Conservation (phyloP, 2,329 filamentous ascomycete species). For the Diaporthe citriasiana region DNA sequence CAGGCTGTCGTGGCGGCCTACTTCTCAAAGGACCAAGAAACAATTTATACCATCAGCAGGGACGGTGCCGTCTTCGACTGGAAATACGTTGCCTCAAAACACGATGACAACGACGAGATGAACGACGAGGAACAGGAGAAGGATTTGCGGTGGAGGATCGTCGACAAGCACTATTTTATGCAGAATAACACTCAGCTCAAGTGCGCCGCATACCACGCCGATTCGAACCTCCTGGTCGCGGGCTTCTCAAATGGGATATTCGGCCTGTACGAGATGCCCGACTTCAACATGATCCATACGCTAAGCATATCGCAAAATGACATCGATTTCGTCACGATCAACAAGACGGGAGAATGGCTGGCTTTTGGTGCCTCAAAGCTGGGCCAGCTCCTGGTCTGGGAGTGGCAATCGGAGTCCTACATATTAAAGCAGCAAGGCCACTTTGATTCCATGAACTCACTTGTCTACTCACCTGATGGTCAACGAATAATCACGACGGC, state of each 20-base stretch:
- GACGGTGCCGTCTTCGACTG: constrained; percentile 97
- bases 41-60: constrained; percentile 95
- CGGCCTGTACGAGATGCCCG: constrained; percentile 93
- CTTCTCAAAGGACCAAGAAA: constrained; percentile 95
- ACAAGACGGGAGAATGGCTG: constrained; percentile 95
- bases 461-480: constrained; percentile 94
- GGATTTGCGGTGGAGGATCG: constrained; percentile 89
- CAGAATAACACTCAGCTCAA: constrained; percentile 89
- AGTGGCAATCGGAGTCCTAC: constrained; percentile 99
- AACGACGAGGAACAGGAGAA: constrained; percentile 69
- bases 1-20: constrained; percentile 94
- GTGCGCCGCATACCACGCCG: constrained; percentile 90
- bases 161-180: constrained; percentile 93
- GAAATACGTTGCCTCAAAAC: constrained; percentile 80
- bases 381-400: constrained; percentile 97
- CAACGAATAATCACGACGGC: constrained; percentile 93
- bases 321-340: constrained; percentile 95
- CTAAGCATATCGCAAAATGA: constrained; percentile 95
- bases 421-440: constrained; percentile 98
- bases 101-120: constrained; percentile 73
- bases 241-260: constrained; percentile 97
- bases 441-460: constrained; percentile 93
- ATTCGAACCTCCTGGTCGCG: constrained; percentile 92
- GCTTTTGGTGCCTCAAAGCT: constrained; percentile 96
- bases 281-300: constrained; percentile 95